Evolutionary conservation across 139 green algal genomes (phyloP).

Genomic region (Chlamydomonas sphaeroides): DNA sequence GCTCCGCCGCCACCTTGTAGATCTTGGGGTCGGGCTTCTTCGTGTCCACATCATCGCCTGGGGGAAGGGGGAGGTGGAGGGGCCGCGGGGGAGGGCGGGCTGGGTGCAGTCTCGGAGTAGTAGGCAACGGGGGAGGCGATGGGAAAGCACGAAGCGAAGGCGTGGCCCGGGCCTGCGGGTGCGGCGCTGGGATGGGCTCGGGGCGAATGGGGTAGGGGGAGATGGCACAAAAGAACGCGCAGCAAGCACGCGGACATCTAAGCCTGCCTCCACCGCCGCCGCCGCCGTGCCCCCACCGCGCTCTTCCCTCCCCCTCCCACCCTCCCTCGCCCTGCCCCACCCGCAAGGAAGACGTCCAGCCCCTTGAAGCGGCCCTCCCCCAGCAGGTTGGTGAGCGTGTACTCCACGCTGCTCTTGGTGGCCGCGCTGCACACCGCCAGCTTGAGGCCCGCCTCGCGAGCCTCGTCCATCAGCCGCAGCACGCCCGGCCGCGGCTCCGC

Average conservation of each 20-base stretch:
- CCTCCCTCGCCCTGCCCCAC: slow-evolving; percentile 49
- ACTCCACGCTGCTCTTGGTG: slow-evolving; percentile 88
- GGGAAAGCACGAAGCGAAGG: no score
- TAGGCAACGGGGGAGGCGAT: no score
- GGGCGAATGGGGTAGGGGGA: no score
- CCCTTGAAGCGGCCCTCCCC: slow-evolving; percentile 78
- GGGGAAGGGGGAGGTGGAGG: no score
- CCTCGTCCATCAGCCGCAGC: slow-evolving; percentile 87
- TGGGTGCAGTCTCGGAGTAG: no score
- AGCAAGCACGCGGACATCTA: no score
- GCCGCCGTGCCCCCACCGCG: neutral
- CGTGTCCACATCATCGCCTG: slow-evolving; percentile 84
- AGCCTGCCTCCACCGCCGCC: no score
- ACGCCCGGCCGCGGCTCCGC: slow-evolving; percentile 73
- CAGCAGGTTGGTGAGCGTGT: slow-evolving; percentile 81
- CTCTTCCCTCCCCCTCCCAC: neutral
- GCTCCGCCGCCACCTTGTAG: slow-evolving; percentile 87
- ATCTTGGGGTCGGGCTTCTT: slow-evolving; percentile 96
- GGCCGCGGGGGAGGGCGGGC: no score
- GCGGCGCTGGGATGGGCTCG: no score
- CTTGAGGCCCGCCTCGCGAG: slow-evolving; percentile 55
- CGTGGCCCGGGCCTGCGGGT: no score
- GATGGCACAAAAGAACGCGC: no score
- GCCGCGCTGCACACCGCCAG: slow-evolving; percentile 90
- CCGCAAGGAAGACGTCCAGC: slow-evolving; percentile 91